phyloP scores from a whole-genome alignment of 2,329 filamentous ascomycete genomes.

The Colletotrichum musicola region DNA sequence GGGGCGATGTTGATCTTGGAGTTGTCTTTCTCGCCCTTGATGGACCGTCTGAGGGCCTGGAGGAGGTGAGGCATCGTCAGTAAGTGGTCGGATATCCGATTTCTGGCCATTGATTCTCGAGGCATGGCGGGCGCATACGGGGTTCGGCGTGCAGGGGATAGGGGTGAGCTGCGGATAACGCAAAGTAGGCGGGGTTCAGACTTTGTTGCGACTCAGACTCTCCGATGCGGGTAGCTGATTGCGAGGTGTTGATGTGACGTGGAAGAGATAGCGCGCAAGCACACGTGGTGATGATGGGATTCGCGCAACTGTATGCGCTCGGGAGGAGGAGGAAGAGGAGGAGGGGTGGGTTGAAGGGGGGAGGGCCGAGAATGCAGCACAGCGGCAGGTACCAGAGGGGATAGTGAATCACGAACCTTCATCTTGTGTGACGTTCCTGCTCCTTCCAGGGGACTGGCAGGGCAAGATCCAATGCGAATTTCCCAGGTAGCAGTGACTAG shows the following conservation, averaged over 20 bases:
- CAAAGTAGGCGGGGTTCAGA: too few species aligned
- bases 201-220: slow-evolving; percentile 2
- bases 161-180: slow-evolving; percentile 24
- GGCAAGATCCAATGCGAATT: slow-evolving; percentile 11
- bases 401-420: slow-evolving; percentile 39
- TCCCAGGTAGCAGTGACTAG: slow-evolving; percentile 24
- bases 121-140: slow-evolving; percentile 38
- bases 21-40: slow-evolving; percentile 89
- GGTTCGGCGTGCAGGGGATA: slow-evolving; percentile 35
- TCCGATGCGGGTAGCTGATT: neutral
- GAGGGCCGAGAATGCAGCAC: neutral
- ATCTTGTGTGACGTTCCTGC: slow-evolving; percentile 40
- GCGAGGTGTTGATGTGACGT: neutral
- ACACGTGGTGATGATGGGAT: slow-evolving; percentile 11
- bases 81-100: slow-evolving; percentile 34
- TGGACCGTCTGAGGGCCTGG: slow-evolving; percentile 85
- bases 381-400: slow-evolving; percentile 22
- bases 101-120: slow-evolving; percentile 35
- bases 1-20: slow-evolving; percentile 82
- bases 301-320: neutral
- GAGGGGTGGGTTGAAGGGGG: slow-evolving; percentile 7
- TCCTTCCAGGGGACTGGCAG: neutral
- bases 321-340: neutral
- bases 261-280: slow-evolving; percentile 12
- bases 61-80: slow-evolving; percentile 61